These are phyloP conservation scores for Epichloe aotearoae DNA, from an alignment of 2,329 filamentous ascomycete species.

Conservation along the genomic window DNA sequence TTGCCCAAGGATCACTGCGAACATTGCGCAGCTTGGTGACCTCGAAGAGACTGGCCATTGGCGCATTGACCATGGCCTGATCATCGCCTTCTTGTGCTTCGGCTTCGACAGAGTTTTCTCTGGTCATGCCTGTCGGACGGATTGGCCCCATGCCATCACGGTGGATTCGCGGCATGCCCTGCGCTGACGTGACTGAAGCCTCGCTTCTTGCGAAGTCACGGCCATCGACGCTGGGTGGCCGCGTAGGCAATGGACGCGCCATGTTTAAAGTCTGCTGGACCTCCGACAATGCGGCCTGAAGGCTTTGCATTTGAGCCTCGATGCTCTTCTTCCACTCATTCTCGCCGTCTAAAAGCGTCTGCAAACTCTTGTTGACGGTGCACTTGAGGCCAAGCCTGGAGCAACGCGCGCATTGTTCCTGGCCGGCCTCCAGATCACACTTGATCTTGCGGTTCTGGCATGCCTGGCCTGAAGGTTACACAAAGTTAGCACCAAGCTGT, in stretches of 20 bases:
- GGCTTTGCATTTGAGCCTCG: conserved; percentile 14
- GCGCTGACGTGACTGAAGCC: neutral
- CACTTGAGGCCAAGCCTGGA: conserved; percentile 35
- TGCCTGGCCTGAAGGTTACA: conserved; percentile 20
- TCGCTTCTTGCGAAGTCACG: neutral
- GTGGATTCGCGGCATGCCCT: neutral
- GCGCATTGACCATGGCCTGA: conserved; percentile 18
- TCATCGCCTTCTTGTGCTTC: conserved; percentile 10
- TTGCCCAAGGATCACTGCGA: conserved; percentile 16
- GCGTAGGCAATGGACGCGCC: conserved; percentile 1
- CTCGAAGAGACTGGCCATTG: conserved; percentile 21
- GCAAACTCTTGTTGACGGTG: conserved; percentile 40
- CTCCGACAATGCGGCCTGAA: conserved; percentile 15
- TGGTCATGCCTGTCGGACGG: conserved; percentile 17
- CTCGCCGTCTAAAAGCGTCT: conserved; percentile 41
- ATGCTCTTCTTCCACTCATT: conserved; percentile 27
- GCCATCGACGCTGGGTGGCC: neutral
- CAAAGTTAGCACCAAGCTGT: neutral
- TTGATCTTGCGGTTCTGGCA: conserved; percentile 43
- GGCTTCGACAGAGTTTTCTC: conserved; percentile 18
- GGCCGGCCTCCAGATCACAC: conserved; percentile 33
- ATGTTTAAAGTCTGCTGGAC: conserved; percentile 13
- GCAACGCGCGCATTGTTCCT: conserved; percentile 34
- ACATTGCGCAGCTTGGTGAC: conserved; percentile 21
- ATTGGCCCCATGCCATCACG: neutral